Evolutionary conservation across 2,329 filamentous ascomycete species (phyloP), one percentile per base, ranked within the genome.

Genomic region (Sclerotinia nivalis): DNA sequence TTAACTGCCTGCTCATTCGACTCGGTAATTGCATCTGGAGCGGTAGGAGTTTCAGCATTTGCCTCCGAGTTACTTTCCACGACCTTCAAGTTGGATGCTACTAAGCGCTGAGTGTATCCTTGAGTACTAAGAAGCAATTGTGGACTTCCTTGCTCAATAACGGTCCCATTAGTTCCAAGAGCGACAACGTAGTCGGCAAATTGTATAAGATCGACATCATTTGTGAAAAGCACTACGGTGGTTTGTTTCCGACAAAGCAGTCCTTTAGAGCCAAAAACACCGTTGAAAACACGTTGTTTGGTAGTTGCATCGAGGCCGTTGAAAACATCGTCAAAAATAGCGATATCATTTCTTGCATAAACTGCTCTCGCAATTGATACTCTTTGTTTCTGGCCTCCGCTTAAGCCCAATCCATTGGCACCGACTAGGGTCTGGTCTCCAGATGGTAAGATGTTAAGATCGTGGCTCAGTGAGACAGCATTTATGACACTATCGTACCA

Each of bases 111-210:
- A n/a, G 28, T 43, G 28, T 66, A 66, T 22, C 50, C 64, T 45
- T 60, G 13, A 9, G 4, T 55, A 34, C 28, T 31, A 22, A 45
- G 25, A 13, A 69, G 40, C 15, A 50, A 40, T 2, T 71, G 70
- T 77, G 74, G 13, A 73, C 74, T 76, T 1, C 82, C 82, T 70
- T 81, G 78, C 20, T 79, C 77, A 9, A 72, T 67, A 43, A 80
- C 40, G 2, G 58, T 73, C 25, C 65, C 68, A 9, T 77, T 76
- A 37, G 78, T 64, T 6, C 68, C 75, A 22, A 83, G 72, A 28
- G 78, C 76, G 9, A 83, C 73, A 40, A 84, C 78, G n/a, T 80
- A 75, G 50, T 87, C 83, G 5, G 81, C 79, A 66, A 75, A 70
- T 34, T 69, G 74, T 22, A 80, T 78, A 50, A 80, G 69, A 78